A percentile compares a stretch with the other conserved stretches of the same genome.
Evolutionary conservation across 2,329 filamentous ascomycete genomes (phyloP).

Genomic region (Pseudonectria buxi): DNA sequence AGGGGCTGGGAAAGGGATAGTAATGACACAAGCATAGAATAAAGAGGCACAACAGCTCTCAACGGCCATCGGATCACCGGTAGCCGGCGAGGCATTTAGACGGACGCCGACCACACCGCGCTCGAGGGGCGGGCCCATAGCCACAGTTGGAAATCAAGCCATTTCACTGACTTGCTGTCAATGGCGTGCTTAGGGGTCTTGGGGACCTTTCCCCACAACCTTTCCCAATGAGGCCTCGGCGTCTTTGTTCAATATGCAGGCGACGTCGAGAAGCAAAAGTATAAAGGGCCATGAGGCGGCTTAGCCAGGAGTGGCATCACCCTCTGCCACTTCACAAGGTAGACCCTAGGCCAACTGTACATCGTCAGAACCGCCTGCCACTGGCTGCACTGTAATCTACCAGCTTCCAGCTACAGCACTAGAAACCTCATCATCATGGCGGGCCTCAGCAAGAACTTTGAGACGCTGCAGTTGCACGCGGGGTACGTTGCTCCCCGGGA

Average conservation of each 20-base stretch:
- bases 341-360: too few species aligned
- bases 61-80: constrained; percentile 4
- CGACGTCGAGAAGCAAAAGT: constrained; percentile 9
- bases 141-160: constrained; percentile 6
- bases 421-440: constrained; percentile 22
- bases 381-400: background rate
- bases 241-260: too few species aligned
- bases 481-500: constrained; percentile 49
- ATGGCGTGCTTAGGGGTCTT: constrained; percentile 16
- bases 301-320: background rate
- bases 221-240: constrained; percentile 15
- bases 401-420: background rate
- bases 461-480: constrained; percentile 80
- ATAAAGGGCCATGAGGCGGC: constrained; percentile 18
- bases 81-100: constrained; percentile 8
- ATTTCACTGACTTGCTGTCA: constrained; percentile 7
- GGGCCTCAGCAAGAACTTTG: constrained; percentile 58
- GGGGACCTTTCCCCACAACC: constrained; percentile 3
- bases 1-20: background rate
- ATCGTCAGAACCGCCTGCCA: too few species aligned
- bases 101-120: background rate
- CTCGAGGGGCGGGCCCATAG: too few species aligned
- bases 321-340: too few species aligned
- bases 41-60: constrained; percentile 2
- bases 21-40: background rate